These are phyloP conservation scores for Edaphochlamys debaryana DNA, from an alignment of 139 green algal genomes.

Conservation along the genomic window DNA sequence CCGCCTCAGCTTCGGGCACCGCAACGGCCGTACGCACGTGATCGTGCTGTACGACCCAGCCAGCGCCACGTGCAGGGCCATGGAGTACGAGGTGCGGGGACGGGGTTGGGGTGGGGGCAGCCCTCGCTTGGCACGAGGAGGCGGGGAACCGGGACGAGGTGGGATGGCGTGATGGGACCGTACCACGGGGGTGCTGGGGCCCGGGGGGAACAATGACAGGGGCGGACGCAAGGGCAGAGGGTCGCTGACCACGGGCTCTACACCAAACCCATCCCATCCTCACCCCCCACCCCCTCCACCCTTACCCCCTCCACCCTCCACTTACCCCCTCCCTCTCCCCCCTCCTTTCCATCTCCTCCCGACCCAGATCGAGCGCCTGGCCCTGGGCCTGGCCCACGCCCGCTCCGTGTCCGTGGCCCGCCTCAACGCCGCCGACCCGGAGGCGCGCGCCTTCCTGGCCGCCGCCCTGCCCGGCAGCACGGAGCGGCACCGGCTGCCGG, in stretches of 20 bases:
- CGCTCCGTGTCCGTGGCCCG: background rate
- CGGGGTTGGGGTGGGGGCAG: background rate
- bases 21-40: conserved; percentile 33
- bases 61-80: conserved; percentile 1
- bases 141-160: too few species aligned
- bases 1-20: conserved; percentile 32
- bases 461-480: background rate
- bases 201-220: too few species aligned
- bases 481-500: background rate
- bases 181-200: too few species aligned
- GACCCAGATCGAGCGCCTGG: conserved; percentile 34
- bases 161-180: too few species aligned
- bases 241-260: too few species aligned
- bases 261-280: conserved; percentile 12
- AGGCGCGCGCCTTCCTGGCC: background rate
- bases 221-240: too few species aligned
- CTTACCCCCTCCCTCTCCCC: background rate
- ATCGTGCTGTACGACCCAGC: conserved; percentile 44
- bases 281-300: background rate
- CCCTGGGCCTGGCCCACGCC: background rate
- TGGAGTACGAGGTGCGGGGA: conserved; percentile 32
- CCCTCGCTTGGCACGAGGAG: too few species aligned
- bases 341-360: background rate
- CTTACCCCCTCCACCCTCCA: background rate
- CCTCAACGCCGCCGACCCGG: conserved; percentile 3